These are phyloP conservation scores for Alnus rubra DNA, from an alignment of 306 rosid genomes.

Conservation along the genomic window DNA sequence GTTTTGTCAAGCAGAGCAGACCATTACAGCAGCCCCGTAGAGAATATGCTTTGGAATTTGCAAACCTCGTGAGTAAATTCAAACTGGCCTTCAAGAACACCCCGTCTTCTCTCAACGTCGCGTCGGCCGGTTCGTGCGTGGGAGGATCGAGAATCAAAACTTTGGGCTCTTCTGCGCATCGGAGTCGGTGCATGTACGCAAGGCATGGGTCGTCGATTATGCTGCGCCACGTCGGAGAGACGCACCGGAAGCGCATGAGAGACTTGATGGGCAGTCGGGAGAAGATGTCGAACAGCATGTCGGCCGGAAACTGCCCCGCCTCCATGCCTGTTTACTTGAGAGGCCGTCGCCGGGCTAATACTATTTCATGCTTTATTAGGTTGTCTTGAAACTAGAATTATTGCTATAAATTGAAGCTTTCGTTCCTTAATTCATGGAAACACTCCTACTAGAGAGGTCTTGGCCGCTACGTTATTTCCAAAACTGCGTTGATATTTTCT, in stretches of 20 bases:
- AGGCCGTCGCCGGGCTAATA: too few species aligned
- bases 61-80: background rate
- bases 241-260: background rate
- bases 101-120: background rate
- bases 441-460: too few species aligned
- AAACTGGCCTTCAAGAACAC: background rate
- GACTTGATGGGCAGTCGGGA: constrained; percentile 7
- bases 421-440: too few species aligned
- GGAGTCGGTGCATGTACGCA: background rate
- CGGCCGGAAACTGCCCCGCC: background rate
- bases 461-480: too few species aligned
- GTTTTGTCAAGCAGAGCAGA: constrained; percentile 3
- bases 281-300: constrained; percentile 1
- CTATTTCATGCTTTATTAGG: too few species aligned
- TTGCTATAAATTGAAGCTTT: too few species aligned
- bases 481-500: too few species aligned
- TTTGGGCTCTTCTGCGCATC: background rate
- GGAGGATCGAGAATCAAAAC: background rate
- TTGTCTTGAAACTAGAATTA: too few species aligned
- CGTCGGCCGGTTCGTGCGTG: background rate
- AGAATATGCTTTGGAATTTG: background rate
- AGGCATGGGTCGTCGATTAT: constrained; percentile 1
- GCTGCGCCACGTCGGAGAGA: background rate
- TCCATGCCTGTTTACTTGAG: too few species aligned
- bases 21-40: background rate